Evolutionary conservation across 2,329 filamentous ascomycete genomes (phyloP), one percentile per base, ranked within the genome.

Genomic region (Colletotrichum sp.): DNA sequence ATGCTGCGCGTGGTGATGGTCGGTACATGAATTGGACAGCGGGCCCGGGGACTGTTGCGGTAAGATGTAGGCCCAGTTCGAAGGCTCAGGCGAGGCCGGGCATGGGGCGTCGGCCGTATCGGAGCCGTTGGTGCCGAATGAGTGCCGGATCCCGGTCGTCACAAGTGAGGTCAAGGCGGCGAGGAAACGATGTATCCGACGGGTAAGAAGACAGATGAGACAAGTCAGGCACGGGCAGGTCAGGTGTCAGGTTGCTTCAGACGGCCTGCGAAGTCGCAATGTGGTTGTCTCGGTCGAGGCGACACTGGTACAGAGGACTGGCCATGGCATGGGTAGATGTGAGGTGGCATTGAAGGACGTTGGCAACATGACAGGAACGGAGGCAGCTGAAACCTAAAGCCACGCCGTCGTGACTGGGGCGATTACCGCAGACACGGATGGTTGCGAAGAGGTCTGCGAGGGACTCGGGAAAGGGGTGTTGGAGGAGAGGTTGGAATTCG

Each of bases 1-100:
- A 96, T 96, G 13, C 90, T 93, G 81, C 96, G 94, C 0, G 94
- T 32, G n/a, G 32, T 27, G 28, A 48, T 66, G 62, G 12, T 18
- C 8, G 32, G 56, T 13, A 32, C 22, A 48, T 8, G 43, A 32
- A 34, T 30, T 48, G 32, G n/a, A 15, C n/a, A n/a, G 15, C 8
- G 25, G 22, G 25, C 69, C 58, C 30, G 66, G 48, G 0, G 94
- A 96, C 48, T 96, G 88, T 0, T 96, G 86, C 1, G 96, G 87
- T 2, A 91, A 91, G 36, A 43, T 43, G 16, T 43, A 8, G 36
- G 76, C 76, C 30, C 61, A 28, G 10, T 68, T 69, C 10, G 22
- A 16, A 43, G 39, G 25, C 3, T 71, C n/a, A 22, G 32, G 16
- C 32, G n/a, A 52, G 25, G 36, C 22, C 30, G 36, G 12, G 32